Conservation (phyloP, 2,329 filamentous ascomycete species). For the Amauroascus verrucosus region DNA sequence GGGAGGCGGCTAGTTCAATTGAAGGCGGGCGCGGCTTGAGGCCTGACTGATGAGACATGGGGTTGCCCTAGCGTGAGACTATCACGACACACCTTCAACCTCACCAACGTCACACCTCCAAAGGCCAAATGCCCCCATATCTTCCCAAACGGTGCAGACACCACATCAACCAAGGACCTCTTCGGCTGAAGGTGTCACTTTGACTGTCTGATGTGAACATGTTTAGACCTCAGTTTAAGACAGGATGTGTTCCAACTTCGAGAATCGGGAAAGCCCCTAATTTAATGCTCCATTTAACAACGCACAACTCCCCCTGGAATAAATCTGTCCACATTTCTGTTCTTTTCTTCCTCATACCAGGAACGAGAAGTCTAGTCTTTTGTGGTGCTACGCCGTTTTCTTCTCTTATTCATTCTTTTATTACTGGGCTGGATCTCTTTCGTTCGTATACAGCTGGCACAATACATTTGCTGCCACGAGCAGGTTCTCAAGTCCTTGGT, state of each 20-base stretch:
- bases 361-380: constrained; percentile 3
- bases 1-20: neutral
- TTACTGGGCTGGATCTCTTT: constrained; percentile 12
- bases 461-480: constrained; percentile 6
- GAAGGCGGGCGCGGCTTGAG: neutral
- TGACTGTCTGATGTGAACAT: constrained; percentile 10
- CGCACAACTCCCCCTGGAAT: constrained; percentile 7
- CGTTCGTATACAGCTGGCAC: constrained; percentile 9
- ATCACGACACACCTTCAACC: constrained; percentile 14
- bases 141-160: neutral
- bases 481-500: constrained; percentile 12
- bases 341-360: constrained; percentile 7
- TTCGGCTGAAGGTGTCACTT: constrained; percentile 5
- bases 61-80: constrained; percentile 12
- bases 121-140: constrained; percentile 1
- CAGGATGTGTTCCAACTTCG: constrained; percentile 11
- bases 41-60: constrained; percentile 11
- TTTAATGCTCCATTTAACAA: constrained; percentile 12
- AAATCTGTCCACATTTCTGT: constrained; percentile 1
- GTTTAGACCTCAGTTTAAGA: constrained; percentile 10
- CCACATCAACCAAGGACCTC: neutral
- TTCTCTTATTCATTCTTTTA: constrained; percentile 17
- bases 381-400: constrained; percentile 12
- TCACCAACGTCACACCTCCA: constrained; percentile 17
- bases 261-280: constrained; percentile 12